Evolutionary conservation across 2,329 filamentous ascomycete genomes (phyloP), one percentile per base, ranked within the genome.

Genomic region (Domatiomyces catenatus): DNA sequence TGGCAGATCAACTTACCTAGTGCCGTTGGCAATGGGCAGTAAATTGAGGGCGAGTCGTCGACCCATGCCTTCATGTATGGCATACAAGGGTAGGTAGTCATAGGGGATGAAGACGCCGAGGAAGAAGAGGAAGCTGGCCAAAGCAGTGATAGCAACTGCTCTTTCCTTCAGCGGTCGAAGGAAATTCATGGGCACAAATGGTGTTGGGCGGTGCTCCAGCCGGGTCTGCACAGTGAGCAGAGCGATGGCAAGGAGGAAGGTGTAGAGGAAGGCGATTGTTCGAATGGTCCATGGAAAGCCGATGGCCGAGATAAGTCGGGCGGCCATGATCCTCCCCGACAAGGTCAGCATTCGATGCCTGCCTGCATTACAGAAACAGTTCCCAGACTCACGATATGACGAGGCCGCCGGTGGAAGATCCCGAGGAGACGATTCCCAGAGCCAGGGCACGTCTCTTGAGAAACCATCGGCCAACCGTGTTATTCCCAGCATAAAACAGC

Each of bases 261-360:
- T 72, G 54, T 84, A 79, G 47, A 83, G 66, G 51, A 84, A 78
- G 12, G 77, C 67, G 22, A 67, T 69, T 46, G 72, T 72, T 8
- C 77, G 70, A 68, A 81, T 77, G 0, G 75, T 65, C 79, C 76
- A 81, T 39, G 66, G 61, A 58, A 77, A 76, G 32, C 76, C 74
- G 48, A 79, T 66, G 46, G 68, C 28, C 0, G 67, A 67, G 44
- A 81, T 74, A 18, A 82, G 63, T 24, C 22, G 22, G 22, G 22
- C 22, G 3, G 22, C 22, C 22, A 24, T 3, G 6, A 24, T 24
- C 3, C 22, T 24, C 22, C 22, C 22, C 50, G 75, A 62, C 0
- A 59, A 6, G 22, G 22, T 24, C 22, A 24, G 22, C 22, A n/a
- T n/a, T n/a, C n/a, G n/a, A n/a, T n/a, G n/a, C n/a, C n/a, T n/a